Conservation (phyloP, 2,329 filamentous ascomycete genomes). For the Orbilia brochopaga region DNA sequence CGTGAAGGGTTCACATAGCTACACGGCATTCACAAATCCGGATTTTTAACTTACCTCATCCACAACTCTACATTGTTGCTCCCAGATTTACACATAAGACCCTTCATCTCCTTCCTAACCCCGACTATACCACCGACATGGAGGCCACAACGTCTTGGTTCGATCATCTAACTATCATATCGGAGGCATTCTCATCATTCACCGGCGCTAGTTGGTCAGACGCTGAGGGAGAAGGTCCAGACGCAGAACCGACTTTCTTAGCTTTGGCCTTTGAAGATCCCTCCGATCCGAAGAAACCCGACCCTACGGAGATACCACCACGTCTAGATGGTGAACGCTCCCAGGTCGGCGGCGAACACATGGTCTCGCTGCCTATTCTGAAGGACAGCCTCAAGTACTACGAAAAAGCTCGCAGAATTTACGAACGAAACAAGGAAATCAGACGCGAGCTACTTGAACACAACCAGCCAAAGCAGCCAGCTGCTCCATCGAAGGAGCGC, state of each 20-base stretch:
- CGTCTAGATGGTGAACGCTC: conserved; percentile 1
- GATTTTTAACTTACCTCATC: no score
- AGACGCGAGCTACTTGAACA: conserved; percentile 4
- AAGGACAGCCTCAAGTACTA: conserved; percentile 37
- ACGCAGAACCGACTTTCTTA: not conserved
- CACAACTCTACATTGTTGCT: no score
- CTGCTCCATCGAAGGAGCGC: no score
- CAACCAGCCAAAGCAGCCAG: not conserved
- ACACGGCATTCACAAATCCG: no score
- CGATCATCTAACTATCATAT: not conserved
- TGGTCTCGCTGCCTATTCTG: conserved; percentile 12
- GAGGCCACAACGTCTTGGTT: not conserved
- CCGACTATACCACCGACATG: not conserved
- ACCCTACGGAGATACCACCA: conserved; percentile 7
- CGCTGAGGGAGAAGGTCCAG: no score
- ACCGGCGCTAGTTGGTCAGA: no score
- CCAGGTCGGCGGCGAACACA: not conserved
- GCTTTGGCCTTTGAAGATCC: not conserved
- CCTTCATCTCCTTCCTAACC: no score
- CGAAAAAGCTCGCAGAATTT: conserved; percentile 23
- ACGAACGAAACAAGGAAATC: conserved; percentile 13
- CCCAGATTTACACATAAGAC: no score
- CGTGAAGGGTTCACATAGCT: no score
- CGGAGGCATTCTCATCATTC: not conserved
- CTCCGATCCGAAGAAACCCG: not conserved